Percentiles rank a stretch among this genome's conserved stretches.
Conservation (phyloP, 495 filamentous ascomycete species). For the Halenospora varia region DNA sequence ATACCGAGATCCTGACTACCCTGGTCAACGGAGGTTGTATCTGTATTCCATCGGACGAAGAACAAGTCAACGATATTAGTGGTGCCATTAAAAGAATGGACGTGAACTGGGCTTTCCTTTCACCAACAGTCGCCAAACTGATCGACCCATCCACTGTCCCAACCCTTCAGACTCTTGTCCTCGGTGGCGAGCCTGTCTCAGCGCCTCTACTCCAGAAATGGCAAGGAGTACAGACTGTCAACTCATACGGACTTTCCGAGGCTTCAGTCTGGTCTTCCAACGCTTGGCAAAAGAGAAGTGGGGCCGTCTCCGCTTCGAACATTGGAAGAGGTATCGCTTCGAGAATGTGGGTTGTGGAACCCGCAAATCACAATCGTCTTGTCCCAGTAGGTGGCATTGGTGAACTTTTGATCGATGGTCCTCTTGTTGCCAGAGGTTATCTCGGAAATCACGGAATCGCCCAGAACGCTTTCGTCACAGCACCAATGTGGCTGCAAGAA, state of each 20-base stretch:
- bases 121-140: slow-evolving; percentile 46
- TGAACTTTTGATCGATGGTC: slow-evolving; percentile 57
- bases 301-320: slow-evolving; percentile 20
- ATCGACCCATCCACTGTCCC: slow-evolving; percentile 35
- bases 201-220: slow-evolving; percentile 51
- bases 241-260: slow-evolving; percentile 54
- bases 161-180: slow-evolving; percentile 26
- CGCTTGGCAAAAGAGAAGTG: slow-evolving; percentile 22
- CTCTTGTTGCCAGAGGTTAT: slow-evolving; percentile 47
- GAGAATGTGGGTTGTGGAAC: slow-evolving; percentile 53
- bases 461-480: slow-evolving; percentile 23
- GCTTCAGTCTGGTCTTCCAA: slow-evolving; percentile 4
- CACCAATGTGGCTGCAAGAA: slow-evolving; percentile 5
- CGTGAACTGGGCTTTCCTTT: slow-evolving; percentile 32
- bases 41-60: slow-evolving; percentile 33
- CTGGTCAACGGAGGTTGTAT: slow-evolving; percentile 26
- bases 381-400: slow-evolving; percentile 54
- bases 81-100: slow-evolving; percentile 32
- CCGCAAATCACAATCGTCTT: slow-evolving; percentile 44
- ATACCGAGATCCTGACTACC: slow-evolving; percentile 80
- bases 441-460: slow-evolving; percentile 23
- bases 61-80: slow-evolving; percentile 33
- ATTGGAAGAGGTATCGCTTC: slow-evolving; percentile 35
- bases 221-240: slow-evolving; percentile 46
- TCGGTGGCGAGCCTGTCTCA: slow-evolving; percentile 4